Evolutionary conservation across 108 stramenopile genomes (phyloP).

Genomic region (Tribonema minus): DNA sequence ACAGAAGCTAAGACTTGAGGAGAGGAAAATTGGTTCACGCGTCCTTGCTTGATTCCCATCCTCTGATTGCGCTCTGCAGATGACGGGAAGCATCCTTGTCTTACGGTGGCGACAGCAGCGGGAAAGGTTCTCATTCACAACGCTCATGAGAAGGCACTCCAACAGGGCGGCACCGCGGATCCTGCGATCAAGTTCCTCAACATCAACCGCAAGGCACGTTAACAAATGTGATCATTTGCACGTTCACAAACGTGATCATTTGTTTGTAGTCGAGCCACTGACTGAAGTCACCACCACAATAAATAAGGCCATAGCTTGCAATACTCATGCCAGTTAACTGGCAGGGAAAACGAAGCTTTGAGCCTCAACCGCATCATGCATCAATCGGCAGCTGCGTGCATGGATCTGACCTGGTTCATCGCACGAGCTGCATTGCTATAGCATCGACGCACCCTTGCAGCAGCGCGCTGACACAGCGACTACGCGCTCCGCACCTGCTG

Average conservation of each 20-base stretch:
- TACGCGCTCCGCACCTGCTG: too few species aligned
- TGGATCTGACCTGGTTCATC: not conserved
- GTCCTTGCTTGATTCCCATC: not conserved
- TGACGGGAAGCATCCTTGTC: conserved; percentile 47
- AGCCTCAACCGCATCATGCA: too few species aligned
- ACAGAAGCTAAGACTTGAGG: not conserved
- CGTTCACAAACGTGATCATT: conserved; percentile 6
- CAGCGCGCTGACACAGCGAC: too few species aligned
- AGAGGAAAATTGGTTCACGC: too few species aligned
- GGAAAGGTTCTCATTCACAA: conserved; percentile 56
- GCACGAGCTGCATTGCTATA: not conserved
- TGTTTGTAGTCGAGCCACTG: not conserved
- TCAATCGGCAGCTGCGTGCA: too few species aligned
- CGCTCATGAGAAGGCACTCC: conserved; percentile 27
- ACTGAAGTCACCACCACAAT: too few species aligned
- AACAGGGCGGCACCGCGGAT: not conserved
- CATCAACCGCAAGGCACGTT: conserved; percentile 58
- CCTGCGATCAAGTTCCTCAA: conserved; percentile 17
- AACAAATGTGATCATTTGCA: too few species aligned
- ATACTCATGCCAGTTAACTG: too few species aligned
- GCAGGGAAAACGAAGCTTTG: too few species aligned
- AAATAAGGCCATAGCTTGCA: too few species aligned
- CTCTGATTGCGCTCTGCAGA: not conserved
- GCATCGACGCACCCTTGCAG: conserved; percentile 7
- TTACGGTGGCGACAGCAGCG: conserved; percentile 50